Percentiles rank a stretch among this genome's conserved stretches.
These are phyloP conservation scores for Leishmania aethiopica DNA, from an alignment of 208 protist species.

Conservation along the genomic window DNA sequence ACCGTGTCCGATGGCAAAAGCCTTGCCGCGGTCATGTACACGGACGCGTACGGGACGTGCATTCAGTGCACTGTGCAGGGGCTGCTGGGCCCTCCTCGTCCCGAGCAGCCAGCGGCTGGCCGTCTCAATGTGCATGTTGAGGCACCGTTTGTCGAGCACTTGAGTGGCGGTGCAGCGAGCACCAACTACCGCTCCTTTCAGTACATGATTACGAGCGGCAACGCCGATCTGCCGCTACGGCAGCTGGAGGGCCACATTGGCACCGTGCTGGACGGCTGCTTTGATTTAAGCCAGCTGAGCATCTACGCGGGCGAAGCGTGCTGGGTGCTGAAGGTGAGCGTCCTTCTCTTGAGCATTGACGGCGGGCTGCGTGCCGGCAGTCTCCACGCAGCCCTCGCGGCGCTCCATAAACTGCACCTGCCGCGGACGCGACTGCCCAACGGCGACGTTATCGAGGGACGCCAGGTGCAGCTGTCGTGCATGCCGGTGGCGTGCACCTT, in stretches of 20 bases:
- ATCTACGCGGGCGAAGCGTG: constrained; percentile 79
- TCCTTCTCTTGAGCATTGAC: constrained; percentile 77
- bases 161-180: constrained; percentile 19
- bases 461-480: constrained; percentile 39
- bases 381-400: constrained; percentile 72
- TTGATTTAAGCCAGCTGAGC: constrained; percentile 59
- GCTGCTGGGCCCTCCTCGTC: constrained; percentile 70
- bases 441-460: constrained; percentile 59
- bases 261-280: constrained; percentile 50
- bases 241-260: constrained; percentile 75
- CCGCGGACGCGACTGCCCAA: constrained; percentile 76
- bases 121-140: constrained; percentile 71
- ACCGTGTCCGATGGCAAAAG: constrained; percentile 13
- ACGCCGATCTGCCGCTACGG: constrained; percentile 61
- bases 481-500: constrained; percentile 69
- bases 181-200: constrained; percentile 29
- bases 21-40: constrained; percentile 76
- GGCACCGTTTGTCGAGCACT: constrained; percentile 65
- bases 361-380: constrained; percentile 65
- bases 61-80: constrained; percentile 65
- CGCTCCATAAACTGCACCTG: constrained; percentile 58
- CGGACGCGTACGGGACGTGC: constrained; percentile 69
- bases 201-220: constrained; percentile 33
- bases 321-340: constrained; percentile 76
- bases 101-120: constrained; percentile 52